phyloP scores from a whole-genome alignment of 164 flowering plant genomes.

The Aristolochia fimbriata region DNA sequence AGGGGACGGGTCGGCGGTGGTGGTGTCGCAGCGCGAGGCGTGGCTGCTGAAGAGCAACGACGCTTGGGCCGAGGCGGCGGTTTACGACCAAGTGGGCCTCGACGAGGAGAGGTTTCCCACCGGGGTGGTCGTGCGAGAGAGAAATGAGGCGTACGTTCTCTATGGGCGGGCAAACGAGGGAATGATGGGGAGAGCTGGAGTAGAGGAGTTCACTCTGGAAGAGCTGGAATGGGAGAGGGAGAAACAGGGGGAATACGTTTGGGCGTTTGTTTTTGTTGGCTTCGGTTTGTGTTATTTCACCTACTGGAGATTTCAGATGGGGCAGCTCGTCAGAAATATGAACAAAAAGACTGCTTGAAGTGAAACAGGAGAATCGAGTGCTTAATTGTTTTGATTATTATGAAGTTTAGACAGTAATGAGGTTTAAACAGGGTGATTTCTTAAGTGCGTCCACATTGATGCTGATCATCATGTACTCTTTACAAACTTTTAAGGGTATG shows the following conservation, averaged over 20 bases:
- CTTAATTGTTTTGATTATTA: too few relatives aligned
- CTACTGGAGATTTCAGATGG: slow-evolving; percentile 86
- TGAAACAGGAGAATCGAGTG: slow-evolving; percentile 10
- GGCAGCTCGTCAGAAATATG: slow-evolving; percentile 40
- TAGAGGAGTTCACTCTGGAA: slow-evolving; percentile 44
- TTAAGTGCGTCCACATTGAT: too few relatives aligned
- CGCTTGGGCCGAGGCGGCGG: slow-evolving; percentile 62
- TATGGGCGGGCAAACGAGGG: slow-evolving; percentile 60
- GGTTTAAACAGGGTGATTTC: too few relatives aligned
- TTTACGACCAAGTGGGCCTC: slow-evolving; percentile 56
- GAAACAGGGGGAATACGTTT: slow-evolving; percentile 37
- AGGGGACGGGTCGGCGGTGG: slow-evolving; percentile 55
- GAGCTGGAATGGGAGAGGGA: slow-evolving; percentile 48
- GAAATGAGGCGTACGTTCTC: slow-evolving; percentile 53
- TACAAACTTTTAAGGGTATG: too few relatives aligned
- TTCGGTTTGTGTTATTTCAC: slow-evolving; percentile 62
- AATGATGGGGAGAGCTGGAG: slow-evolving; percentile 27
- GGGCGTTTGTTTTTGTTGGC: slow-evolving; percentile 63
- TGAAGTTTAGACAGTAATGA: too few relatives aligned
- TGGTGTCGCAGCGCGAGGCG: slow-evolving; percentile 33
- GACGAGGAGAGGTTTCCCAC: slow-evolving; percentile 42
- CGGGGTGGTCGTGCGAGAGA: slow-evolving; percentile 34
- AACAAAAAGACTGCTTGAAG: slow-evolving; percentile 38
- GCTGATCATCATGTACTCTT: too few relatives aligned
- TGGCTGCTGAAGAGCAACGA: slow-evolving; percentile 64